Evolutionary conservation across 495 filamentous ascomycete species (phyloP).

Genomic region (Trichoderma parareesei): DNA sequence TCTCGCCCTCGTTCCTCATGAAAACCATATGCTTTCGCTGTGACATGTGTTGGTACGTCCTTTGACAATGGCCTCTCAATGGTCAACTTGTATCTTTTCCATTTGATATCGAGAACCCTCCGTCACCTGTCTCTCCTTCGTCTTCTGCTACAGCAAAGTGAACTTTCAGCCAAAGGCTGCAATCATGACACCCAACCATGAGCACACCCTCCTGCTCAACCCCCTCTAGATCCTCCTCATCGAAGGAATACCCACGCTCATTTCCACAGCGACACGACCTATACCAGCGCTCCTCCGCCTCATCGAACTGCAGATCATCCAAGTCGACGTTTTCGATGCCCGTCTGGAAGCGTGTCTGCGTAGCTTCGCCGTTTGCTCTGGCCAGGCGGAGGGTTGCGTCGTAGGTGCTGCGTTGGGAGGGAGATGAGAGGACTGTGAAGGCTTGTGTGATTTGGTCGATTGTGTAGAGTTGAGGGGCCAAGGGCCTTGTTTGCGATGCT

Average conservation of each 20-base stretch:
- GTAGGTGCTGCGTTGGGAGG: slow-evolving; percentile 52
- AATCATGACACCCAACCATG: slow-evolving; percentile 68
- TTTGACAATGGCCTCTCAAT: neutral
- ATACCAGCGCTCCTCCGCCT: slow-evolving; percentile 48
- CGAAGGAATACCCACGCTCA: slow-evolving; percentile 58
- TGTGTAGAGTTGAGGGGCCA: slow-evolving; percentile 21
- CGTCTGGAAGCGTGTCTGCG: slow-evolving; percentile 42
- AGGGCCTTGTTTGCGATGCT: neutral
- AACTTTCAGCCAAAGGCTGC: slow-evolving; percentile 74
- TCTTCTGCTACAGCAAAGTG: slow-evolving; percentile 58
- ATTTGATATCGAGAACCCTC: neutral
- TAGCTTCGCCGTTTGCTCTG: neutral
- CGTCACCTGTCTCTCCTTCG: slow-evolving; percentile 33
- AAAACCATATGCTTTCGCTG: neutral
- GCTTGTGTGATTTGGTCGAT: slow-evolving; percentile 77
- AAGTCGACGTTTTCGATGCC: slow-evolving; percentile 77
- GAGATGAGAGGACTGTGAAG: slow-evolving; percentile 60
- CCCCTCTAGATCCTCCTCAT: slow-evolving; percentile 63
- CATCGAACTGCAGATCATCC: slow-evolving; percentile 61
- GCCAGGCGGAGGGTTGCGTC: slow-evolving; percentile 40
- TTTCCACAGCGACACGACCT: slow-evolving; percentile 76
- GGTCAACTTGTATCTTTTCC: neutral
- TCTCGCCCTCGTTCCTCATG: too few species aligned
- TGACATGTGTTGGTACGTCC: neutral
- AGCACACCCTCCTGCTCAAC: slow-evolving; percentile 58